Percentiles rank a stretch among this genome's conserved stretches.
These are phyloP conservation scores for Parachaetomium inaequale DNA, from an alignment of 495 filamentous ascomycete genomes.

Conservation along the genomic window DNA sequence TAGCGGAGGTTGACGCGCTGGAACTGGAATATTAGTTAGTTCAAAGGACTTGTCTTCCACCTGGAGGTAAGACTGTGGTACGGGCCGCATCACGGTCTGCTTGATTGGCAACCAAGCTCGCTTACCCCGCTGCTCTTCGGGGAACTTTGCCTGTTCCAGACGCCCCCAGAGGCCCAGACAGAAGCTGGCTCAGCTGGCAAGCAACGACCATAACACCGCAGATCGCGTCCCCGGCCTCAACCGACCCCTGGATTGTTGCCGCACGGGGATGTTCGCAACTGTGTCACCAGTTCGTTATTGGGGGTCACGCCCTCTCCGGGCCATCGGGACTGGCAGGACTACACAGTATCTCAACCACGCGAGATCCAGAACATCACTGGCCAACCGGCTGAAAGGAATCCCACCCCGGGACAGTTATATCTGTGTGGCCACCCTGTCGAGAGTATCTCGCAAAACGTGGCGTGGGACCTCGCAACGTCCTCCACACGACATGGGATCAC, in stretches of 20 bases:
- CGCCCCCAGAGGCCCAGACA: too few relatives aligned
- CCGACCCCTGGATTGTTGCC: neutral
- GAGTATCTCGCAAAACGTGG: neutral
- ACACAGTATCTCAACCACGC: neutral
- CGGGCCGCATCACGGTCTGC: neutral
- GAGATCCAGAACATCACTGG: neutral
- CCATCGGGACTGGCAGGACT: neutral
- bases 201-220: neutral
- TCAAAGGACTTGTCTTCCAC: too few relatives aligned
- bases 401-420: neutral
- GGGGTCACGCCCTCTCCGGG: too few relatives aligned
- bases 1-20: too few relatives aligned
- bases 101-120: neutral
- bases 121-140: constrained; percentile 6
- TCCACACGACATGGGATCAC: neutral
- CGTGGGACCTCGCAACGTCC: neutral
- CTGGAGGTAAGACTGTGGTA: neutral
- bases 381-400: neutral
- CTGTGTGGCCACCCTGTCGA: neutral
- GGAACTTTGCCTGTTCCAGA: neutral
- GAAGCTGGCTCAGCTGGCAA: too few relatives aligned
- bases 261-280: neutral
- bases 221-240: neutral
- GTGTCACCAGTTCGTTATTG: neutral
- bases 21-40: too few relatives aligned